Base-by-base conservation (phyloP, 495 filamentous ascomycete genomes). In the Podospora bellae-mahoneyi region DNA sequence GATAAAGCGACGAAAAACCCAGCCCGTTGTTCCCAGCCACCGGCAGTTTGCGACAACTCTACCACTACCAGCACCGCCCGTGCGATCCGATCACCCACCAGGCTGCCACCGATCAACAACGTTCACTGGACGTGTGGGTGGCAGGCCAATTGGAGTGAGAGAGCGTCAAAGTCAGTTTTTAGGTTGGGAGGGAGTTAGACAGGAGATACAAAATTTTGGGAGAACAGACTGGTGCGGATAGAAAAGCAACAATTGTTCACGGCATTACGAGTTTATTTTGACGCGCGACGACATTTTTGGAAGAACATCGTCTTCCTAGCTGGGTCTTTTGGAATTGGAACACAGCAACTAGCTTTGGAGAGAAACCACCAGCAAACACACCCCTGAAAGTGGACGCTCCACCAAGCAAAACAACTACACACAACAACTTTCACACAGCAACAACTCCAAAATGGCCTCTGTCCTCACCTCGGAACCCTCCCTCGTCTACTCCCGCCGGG, bases 401-500 rank as follows among this genome's bases (percentile, higher is more conserved):
- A 48, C 39, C 39, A 48, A 48, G 13, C 39, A 23, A 1, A 23
- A 23, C 39, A 48, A 6, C 39, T 3, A 1, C 39, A 6, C 39
- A 48, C 39, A 48, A 48, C 20, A 23, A 23, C 20, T 23, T 23
- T 23, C 20, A 23, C 20, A 23, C 15, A 48, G 7, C 7, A 48
- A 9, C 39, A 48, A 9, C 13, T 3, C 39, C 65, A 79, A 80
- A 73, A 82, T 80, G 68, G 79, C 78, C 23, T 82, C 82, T 56
- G 74, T 78, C 34, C 72, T 74, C 57, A 79, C 77, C 9, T 76
- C 75, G 64, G 78, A 34, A 15, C n/a, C 61, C 58, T 79, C 79
- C 64, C 71, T 76, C 71, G 74, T 80, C 70, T 81, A 81, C 71
- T 77, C 78, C 64, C 82, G 78, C 68, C 76, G 77, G 62, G 66